Evolutionary conservation across 1,284 basidiomycete species (phyloP).

Genomic region (Pascua sp.): DNA sequence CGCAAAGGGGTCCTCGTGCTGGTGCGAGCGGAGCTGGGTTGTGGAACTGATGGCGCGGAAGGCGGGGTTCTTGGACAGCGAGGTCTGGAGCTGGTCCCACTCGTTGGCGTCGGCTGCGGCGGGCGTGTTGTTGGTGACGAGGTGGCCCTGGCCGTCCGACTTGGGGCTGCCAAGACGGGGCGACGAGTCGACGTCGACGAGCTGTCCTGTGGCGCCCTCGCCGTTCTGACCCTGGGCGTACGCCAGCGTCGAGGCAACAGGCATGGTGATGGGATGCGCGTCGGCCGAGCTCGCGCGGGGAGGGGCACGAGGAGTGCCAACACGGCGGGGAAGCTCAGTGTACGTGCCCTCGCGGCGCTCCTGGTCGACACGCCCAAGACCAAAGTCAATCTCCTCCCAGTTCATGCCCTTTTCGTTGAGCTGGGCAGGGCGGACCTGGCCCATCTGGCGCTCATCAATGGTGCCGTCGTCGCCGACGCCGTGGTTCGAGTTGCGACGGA

Average conservation of each 20-base stretch:
- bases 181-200: conserved; percentile 22
- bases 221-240: conserved; percentile 10
- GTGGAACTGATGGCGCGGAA: conserved; percentile 44
- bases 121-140: conserved; percentile 5
- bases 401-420: conserved; percentile 31
- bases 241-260: conserved; percentile 22
- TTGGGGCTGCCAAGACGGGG: conserved; percentile 14
- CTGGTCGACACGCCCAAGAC: conserved; percentile 46
- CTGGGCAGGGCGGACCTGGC: conserved; percentile 18
- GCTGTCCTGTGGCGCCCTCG: conserved; percentile 8
- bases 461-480: conserved; percentile 23
- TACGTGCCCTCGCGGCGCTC: conserved; percentile 19
- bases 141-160: conserved; percentile 17
- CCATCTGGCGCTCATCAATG: conserved; percentile 17
- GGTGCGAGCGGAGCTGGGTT: conserved; percentile 35
- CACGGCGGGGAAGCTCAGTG: conserved; percentile 16
- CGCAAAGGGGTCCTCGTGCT: conserved; percentile 4
- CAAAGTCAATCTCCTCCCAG: conserved; percentile 52
- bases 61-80: conserved; percentile 34
- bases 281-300: conserved; percentile 8
- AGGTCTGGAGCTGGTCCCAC: conserved; percentile 36
- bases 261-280: conserved; percentile 16
- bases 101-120: conserved; percentile 22
- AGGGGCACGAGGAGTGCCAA: not conserved
- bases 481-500: conserved; percentile 19